These are phyloP conservation scores for Astragalus glycyphyllos DNA, from an alignment of 306 rosid genomes.

Conservation along the genomic window DNA sequence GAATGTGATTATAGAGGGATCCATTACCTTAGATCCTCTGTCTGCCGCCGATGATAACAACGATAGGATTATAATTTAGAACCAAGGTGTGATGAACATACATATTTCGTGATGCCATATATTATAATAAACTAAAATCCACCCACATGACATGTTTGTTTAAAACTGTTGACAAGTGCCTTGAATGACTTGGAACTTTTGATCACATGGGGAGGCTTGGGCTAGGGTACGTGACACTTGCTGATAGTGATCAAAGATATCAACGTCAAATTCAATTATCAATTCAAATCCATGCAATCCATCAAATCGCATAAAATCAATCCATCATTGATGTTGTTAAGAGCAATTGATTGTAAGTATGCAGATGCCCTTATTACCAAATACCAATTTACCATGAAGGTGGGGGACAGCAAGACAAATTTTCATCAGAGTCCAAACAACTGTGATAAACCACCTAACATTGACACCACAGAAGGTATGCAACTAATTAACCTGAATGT, in stretches of 20 bases:
- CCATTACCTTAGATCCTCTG: too few relatives aligned
- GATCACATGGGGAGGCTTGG: conserved; percentile 36
- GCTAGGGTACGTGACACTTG: conserved; percentile 24
- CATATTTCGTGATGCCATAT: conserved; percentile 7
- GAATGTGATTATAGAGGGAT: too few relatives aligned
- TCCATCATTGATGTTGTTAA: conserved; percentile 29
- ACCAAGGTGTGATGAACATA: neutral
- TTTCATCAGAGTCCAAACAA: neutral
- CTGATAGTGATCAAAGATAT: conserved; percentile 28
- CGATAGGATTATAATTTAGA: too few relatives aligned
- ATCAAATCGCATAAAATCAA: conserved; percentile 41
- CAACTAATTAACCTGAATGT: conserved; percentile 38
- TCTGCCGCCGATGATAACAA: too few relatives aligned
- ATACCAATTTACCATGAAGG: neutral
- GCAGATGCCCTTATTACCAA: conserved; percentile 26
- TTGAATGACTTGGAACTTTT: conserved; percentile 35
- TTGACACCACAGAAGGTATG: conserved; percentile 23
- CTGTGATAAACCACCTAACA: conserved; percentile 23
- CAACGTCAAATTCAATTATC: conserved; percentile 11
- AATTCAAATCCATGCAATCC: conserved; percentile 23
- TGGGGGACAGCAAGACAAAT: conserved; percentile 38
- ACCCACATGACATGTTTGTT: conserved; percentile 32
- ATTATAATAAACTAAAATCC: neutral
- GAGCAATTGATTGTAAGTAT: conserved; percentile 27
- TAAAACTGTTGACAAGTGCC: conserved; percentile 30